Evolutionary conservation across 306 rosid species (phyloP), one percentile per base, ranked within the genome.

Genomic region (Gastrolobium bilobum): DNA sequence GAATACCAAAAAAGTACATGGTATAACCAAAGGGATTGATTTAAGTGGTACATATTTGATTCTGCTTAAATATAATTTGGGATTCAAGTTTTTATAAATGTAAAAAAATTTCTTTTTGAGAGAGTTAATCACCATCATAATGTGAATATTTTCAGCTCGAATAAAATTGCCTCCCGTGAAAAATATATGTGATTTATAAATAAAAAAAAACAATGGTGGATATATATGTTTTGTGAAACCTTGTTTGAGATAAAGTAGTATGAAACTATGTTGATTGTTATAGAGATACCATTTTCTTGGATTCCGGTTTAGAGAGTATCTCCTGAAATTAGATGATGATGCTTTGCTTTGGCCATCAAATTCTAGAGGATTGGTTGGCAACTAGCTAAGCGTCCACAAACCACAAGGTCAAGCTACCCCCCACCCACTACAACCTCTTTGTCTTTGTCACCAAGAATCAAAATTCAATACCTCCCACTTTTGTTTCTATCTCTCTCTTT

Each of bases 331-430:
- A 71, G 79, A 72, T 69, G 26, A 77, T 61, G 69, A 69, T 81
- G 81, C 61, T 69, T 78, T 79, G 70, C 76, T 88, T 77, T 85
- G 79, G 75, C 77, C 77, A 62, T 30, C 50, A 81, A 61, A 76
- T 54, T 75, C 79, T 81, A 73, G 53, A 71, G 80, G 71, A 79
- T 71, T 80, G 80, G 90, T 84, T 76, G 88, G 79, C 87, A 77
- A 73, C 74, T 77, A 76, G 83, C 62, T 81, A 77, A 58, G 65
- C 80, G 62, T 61, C 81, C 85, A 85, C 83, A 81, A 57, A 76
- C 73, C 73, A 83, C 50, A 56, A 56, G 73, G 86, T 85, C 86
- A 87, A 84, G 88, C 89, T 73, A 77, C 70, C 81, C 14, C 33
- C 31, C 37, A 56, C 79, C 81, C 84, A 65, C 84, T 83, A 62